phyloP scores from a whole-genome alignment of 108 stramenopile species.

The Nannochloropsis oceanica region DNA sequence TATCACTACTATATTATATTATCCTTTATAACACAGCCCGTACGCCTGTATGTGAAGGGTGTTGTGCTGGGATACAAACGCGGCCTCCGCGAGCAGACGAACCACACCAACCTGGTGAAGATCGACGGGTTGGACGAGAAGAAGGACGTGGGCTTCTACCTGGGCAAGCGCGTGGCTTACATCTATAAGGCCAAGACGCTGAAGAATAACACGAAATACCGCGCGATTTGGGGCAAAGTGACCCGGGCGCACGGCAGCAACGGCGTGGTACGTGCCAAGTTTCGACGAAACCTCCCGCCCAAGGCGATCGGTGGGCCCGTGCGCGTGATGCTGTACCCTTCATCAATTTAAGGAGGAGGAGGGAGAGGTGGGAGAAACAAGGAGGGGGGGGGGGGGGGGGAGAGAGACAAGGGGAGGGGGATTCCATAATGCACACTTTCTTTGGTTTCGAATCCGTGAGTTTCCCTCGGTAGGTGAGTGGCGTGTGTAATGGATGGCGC shows the following conservation, averaged over 20 bases:
- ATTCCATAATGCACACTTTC: no score
- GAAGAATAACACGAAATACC: conserved; percentile 69
- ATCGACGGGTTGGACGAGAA: conserved; percentile 85
- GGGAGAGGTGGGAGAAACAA: background rate
- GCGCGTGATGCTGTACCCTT: conserved; percentile 46
- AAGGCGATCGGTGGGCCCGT: conserved; percentile 41
- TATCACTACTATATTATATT: no score
- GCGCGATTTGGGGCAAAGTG: conserved; percentile 97
- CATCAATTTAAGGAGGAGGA: conserved; percentile 29
- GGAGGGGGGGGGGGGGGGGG: background rate
- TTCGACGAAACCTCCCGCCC: conserved; percentile 76
- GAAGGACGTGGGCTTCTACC: conserved; percentile 83
- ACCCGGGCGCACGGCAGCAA: conserved; percentile 86
- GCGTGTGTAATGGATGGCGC: no score
- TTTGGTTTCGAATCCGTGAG: no score
- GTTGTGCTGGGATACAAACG: conserved; percentile 96
- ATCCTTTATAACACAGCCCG: background rate
- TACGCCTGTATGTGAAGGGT: conserved; percentile 84
- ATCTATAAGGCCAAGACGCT: conserved; percentile 72
- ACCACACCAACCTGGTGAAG: conserved; percentile 91
- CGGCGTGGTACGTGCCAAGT: conserved; percentile 95
- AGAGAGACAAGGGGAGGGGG: background rate
- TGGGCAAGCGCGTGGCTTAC: conserved; percentile 95
- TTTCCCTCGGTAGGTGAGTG: no score
- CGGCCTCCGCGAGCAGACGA: conserved; percentile 87